phyloP scores from a whole-genome alignment of 306 rosid species.

The Trifolium dubium region DNA sequence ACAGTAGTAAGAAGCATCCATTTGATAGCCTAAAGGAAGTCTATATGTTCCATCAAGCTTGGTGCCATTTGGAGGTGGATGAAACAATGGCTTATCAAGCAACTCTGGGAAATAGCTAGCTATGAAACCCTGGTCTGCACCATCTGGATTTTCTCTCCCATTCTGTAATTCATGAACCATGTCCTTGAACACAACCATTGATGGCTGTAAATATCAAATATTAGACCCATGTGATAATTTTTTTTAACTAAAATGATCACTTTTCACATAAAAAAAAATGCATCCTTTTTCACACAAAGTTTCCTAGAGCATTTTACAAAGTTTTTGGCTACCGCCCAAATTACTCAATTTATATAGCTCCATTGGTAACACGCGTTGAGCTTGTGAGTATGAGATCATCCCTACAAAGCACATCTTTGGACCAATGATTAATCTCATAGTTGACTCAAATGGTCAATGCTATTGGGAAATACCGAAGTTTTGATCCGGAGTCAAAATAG shows the following conservation, averaged over 20 bases:
- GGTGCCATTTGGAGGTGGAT: constrained; percentile 70
- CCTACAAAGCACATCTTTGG: not conserved
- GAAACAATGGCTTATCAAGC: constrained; percentile 82
- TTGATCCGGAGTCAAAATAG: not conserved
- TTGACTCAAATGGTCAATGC: not conserved
- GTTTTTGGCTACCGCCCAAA: not conserved
- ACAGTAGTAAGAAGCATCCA: constrained; percentile 99
- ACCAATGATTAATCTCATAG: not conserved
- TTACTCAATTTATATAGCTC: not conserved
- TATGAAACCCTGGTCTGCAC: constrained; percentile 98
- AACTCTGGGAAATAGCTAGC: constrained; percentile 85
- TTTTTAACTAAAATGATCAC: not conserved
- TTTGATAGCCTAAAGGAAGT: constrained; percentile 94
- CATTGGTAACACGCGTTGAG: not conserved
- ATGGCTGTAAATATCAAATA: constrained; percentile 66
- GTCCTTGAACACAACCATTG: constrained; percentile 73
- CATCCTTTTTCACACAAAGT: not conserved
- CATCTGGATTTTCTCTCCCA: constrained; percentile 88
- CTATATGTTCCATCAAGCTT: constrained; percentile 83
- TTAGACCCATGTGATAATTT: constrained; percentile 4
- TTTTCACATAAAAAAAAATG: not conserved
- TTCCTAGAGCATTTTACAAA: not conserved
- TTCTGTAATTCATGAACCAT: constrained; percentile 69
- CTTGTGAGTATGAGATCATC: not conserved
- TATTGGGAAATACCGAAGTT: not conserved